Conservation (phyloP, 2,329 filamentous ascomycete species). For the Xylariales sp. region DNA sequence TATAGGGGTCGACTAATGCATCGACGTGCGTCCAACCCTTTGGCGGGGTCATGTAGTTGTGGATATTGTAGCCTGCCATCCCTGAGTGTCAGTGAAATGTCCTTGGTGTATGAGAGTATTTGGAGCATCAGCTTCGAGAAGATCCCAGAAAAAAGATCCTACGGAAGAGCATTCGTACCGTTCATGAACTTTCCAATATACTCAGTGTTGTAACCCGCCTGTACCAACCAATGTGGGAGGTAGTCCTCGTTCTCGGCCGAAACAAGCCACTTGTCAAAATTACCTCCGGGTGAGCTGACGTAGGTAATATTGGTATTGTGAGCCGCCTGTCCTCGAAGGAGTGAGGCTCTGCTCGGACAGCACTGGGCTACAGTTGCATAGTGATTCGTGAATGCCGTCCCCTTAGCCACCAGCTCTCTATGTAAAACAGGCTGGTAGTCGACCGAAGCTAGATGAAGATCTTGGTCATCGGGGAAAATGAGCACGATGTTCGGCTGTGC, state of each 20-base stretch:
- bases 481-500: constrained; percentile 18
- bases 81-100: too few relatives aligned
- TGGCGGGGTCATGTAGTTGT: background rate
- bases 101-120: too few relatives aligned
- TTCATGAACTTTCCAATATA: constrained; percentile 11
- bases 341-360: constrained; percentile 21
- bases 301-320: constrained; percentile 25
- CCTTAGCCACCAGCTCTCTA: constrained; percentile 18
- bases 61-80: constrained; percentile 5
- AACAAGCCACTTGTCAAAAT: constrained; percentile 15
- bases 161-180: too few relatives aligned
- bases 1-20: constrained; percentile 8
- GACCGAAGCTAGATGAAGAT: constrained; percentile 15
- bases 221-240: constrained; percentile 13
- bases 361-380: constrained; percentile 24
- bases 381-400: constrained; percentile 22
- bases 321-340: constrained; percentile 20
- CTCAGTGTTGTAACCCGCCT: constrained; percentile 15
- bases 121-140: too few relatives aligned
- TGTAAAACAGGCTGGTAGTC: constrained; percentile 14
- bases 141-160: too few relatives aligned
- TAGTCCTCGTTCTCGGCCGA: constrained; percentile 13
- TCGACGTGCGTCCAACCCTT: constrained; percentile 11
- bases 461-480: constrained; percentile 24
- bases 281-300: constrained; percentile 10